phyloP scores from a whole-genome alignment of 208 protist species.

The Trypanosoma platydactyli region DNA sequence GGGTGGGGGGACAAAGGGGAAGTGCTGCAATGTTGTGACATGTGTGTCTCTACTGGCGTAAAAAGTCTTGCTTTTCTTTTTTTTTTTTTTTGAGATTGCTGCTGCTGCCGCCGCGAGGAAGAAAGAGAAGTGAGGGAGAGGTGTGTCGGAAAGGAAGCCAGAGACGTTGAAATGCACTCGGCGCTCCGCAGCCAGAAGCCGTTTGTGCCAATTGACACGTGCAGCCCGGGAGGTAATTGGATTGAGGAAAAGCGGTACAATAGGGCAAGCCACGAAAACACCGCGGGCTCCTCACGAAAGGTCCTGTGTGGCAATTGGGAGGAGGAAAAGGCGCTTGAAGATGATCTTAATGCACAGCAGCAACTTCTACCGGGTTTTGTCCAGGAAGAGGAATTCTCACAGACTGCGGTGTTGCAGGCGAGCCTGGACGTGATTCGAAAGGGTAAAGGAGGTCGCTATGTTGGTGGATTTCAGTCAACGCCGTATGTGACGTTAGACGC shows the following conservation, averaged over 20 bases:
- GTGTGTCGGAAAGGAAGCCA: constrained; percentile 1
- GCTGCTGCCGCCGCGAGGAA: neutral
- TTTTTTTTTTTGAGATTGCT: neutral
- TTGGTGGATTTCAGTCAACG: constrained; percentile 69
- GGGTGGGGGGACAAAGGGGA: neutral
- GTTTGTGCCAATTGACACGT: constrained; percentile 88
- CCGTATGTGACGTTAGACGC: constrained; percentile 73
- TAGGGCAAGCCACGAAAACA: constrained; percentile 47
- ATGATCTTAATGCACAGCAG: constrained; percentile 60
- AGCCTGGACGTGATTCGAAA: constrained; percentile 68
- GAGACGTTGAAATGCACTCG: constrained; percentile 29
- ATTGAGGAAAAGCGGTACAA: constrained; percentile 91
- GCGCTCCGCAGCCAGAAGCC: constrained; percentile 53
- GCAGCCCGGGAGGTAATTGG: constrained; percentile 79
- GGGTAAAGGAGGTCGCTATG: constrained; percentile 45
- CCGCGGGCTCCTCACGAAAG: constrained; percentile 31
- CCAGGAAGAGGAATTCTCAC: neutral
- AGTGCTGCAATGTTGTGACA: neutral
- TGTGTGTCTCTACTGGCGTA: neutral
- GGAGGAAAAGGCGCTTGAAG: constrained; percentile 76
- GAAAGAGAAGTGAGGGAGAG: neutral
- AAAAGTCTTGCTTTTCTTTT: neutral
- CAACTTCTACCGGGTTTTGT: constrained; percentile 25
- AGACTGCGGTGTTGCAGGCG: constrained; percentile 26
- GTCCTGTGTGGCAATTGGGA: constrained; percentile 91